Conservation (phyloP, 2,329 filamentous ascomycete genomes). For the Hypoxylon sp. region DNA sequence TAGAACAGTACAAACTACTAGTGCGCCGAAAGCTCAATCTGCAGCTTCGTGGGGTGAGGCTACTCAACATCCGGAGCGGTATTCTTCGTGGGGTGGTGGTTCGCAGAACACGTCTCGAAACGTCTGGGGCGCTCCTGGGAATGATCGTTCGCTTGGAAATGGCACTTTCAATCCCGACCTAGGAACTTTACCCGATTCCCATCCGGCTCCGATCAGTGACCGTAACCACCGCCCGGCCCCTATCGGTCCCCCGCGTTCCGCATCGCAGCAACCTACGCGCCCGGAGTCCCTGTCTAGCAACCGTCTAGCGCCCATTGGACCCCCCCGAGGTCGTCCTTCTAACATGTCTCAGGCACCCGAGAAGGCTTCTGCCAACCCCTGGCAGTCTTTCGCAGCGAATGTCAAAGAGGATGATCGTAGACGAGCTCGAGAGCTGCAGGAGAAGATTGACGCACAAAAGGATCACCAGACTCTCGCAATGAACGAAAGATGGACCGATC, state of each 20-base stretch:
- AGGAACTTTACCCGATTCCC: constrained; percentile 63
- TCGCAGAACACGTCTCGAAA: constrained; percentile 67
- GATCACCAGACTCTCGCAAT: constrained; percentile 63
- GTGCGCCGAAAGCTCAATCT: constrained; percentile 54
- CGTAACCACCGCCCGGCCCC: constrained; percentile 61
- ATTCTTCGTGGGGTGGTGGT: constrained; percentile 64
- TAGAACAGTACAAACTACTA: constrained; percentile 29
- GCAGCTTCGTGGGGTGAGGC: constrained; percentile 50
- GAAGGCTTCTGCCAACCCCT: constrained; percentile 38
- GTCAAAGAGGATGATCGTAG: constrained; percentile 61
- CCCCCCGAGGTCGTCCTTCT: constrained; percentile 45
- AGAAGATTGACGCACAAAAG: constrained; percentile 62
- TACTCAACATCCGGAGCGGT: constrained; percentile 60
- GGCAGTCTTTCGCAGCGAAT: constrained; percentile 46
- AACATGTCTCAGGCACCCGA: constrained; percentile 28
- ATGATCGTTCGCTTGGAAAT: constrained; percentile 80
- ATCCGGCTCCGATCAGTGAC: constrained; percentile 54
- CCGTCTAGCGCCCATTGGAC: constrained; percentile 53
- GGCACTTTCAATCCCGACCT: constrained; percentile 80
- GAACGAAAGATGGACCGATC: constrained; percentile 70
- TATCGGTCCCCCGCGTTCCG: constrained; percentile 57
- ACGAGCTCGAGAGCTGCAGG: constrained; percentile 58
- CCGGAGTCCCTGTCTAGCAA: constrained; percentile 40
- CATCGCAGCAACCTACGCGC: constrained; percentile 44
- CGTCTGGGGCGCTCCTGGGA: constrained; percentile 82